Evolutionary conservation across 176 grass and related monocot genomes (phyloP), one percentile per base, ranked within the genome.

Genomic region (Avena insularis): DNA sequence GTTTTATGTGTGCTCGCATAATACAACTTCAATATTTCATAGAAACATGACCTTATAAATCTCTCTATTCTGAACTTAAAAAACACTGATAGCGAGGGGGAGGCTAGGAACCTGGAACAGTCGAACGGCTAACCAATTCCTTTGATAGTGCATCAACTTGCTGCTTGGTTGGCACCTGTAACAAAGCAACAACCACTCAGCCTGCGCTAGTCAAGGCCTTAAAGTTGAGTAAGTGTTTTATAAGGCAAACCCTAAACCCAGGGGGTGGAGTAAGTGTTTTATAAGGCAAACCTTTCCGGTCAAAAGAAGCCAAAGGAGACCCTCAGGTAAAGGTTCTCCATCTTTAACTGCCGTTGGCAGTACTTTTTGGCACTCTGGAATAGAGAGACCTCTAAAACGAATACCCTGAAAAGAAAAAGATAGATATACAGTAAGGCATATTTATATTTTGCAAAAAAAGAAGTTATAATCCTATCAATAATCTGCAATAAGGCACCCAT

Each of bases 301-400:
- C 90, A 99, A 91, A 82, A 99, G 97, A 91, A 99, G 94, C 97
- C 97, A 99, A 50, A 99, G 90, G 46, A 99, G 97, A 81, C 97
- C 97, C 86, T 99, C 97, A 51, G 97, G 97, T 88, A 99, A 90
- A 77, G 97, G 97, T 64, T 99, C 97, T 23, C 94, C 97, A 71
- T 85, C 97, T 19, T 90, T 73, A 79, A 91, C 70, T 57, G 94
- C 97, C 13, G 85, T 67, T 10, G 97, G 97, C 68, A 99, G 81
- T 23, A 96, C 74, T 83, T 94, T 87, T 86, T 99, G 97, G 83
- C 97, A 99, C 92, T 99, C 97, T 87, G 94, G 97, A 86, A 99
- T 99, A 0, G 97, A 94, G 62, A 99, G 84, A 15, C 97, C 94
- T 78, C 97, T 99, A 89, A 99, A 99, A 69, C 97, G 89, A 91